Percentiles rank a stretch among this genome's conserved stretches.
Evolutionary conservation across 139 green algal species (phyloP).

Genomic region (Micractinium conductrix): DNA sequence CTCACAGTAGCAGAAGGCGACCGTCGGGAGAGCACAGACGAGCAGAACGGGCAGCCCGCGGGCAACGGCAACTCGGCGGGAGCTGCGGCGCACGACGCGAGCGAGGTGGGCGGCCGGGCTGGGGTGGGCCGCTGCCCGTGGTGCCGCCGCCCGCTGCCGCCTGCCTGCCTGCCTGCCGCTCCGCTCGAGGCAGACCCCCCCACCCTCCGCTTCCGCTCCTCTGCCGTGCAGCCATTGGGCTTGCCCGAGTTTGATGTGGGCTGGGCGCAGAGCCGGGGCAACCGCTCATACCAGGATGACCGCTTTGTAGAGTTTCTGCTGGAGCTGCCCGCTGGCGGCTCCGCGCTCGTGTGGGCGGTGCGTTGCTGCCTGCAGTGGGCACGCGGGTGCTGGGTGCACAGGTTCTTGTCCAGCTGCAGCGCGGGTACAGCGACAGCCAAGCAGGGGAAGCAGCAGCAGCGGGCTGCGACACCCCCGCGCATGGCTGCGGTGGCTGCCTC

Average conservation of each 20-base stretch:
- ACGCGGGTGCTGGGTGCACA: neutral
- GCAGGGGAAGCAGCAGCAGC: too few species aligned
- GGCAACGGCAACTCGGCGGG: too few species aligned
- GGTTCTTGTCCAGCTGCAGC: too few species aligned
- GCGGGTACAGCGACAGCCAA: too few species aligned
- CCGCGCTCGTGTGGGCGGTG: slow-evolving; percentile 19
- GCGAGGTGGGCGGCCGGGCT: too few species aligned
- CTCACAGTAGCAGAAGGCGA: too few species aligned
- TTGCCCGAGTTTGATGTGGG: slow-evolving; percentile 3
- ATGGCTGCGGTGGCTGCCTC: too few species aligned
- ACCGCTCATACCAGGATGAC: slow-evolving; percentile 28
- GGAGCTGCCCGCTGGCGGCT: slow-evolving; percentile 13
- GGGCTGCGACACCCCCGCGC: too few species aligned
- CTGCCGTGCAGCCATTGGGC: neutral
- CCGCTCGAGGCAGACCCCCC: neutral
- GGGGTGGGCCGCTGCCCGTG: too few species aligned
- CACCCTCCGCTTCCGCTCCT: neutral
- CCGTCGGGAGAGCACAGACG: too few species aligned
- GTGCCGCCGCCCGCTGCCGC: neutral
- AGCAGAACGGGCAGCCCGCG: too few species aligned
- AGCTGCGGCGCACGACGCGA: too few species aligned
- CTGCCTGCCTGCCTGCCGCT: neutral
- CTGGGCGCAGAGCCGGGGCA: slow-evolving; percentile 31
- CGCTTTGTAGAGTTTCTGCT: slow-evolving; percentile 27
- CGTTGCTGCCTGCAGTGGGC: neutral